These are phyloP conservation scores for Podaxis sp. DNA, from an alignment of 768 basidiomycete genomes.

Conservation along the genomic window DNA sequence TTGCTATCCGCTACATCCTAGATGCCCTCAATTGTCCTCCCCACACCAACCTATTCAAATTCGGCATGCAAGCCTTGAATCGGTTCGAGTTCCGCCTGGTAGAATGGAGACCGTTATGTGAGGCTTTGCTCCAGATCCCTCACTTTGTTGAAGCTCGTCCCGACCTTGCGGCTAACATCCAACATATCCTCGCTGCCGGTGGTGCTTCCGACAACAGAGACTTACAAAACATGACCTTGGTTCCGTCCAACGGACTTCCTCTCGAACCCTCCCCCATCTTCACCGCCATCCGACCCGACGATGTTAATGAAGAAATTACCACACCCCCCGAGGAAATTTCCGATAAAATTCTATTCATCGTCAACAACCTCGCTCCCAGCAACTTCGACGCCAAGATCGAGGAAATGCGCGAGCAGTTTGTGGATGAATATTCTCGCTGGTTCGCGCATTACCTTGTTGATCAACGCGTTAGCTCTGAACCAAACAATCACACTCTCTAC, in stretches of 20 bases:
- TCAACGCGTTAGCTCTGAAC: conserved; percentile 92
- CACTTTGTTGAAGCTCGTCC: conserved; percentile 84
- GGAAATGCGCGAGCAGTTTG: conserved; percentile 84
- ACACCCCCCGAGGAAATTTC: conserved; percentile 82
- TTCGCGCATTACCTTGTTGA: conserved; percentile 98
- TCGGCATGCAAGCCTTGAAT: conserved; percentile 86
- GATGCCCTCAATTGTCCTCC: conserved; percentile 90
- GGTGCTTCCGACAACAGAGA: conserved; percentile 35
- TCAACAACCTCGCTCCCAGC: conserved; percentile 94
- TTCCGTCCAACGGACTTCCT: background rate
- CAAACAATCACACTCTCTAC: conserved; percentile 95
- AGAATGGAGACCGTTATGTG: conserved; percentile 93
- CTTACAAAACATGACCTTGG: conserved; percentile 23
- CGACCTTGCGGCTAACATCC: conserved; percentile 68
- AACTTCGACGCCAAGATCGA: conserved; percentile 86
- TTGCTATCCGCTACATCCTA: conserved; percentile 94
- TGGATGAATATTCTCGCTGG: conserved; percentile 85
- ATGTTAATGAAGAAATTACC: conserved; percentile 53
- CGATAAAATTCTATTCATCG: conserved; percentile 94
- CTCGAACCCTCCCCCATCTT: conserved; percentile 56
- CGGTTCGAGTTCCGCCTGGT: conserved; percentile 82
- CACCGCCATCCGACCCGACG: conserved; percentile 73
- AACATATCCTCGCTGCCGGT: conserved; percentile 60
- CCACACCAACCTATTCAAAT: conserved; percentile 91
- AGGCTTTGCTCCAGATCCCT: conserved; percentile 82